A percentile compares a stretch with the other conserved stretches of the same genome.
These are phyloP conservation scores for Mortierella sp. DNA, from an alignment of 371 early-diverging fungal species.

Conservation along the genomic window DNA sequence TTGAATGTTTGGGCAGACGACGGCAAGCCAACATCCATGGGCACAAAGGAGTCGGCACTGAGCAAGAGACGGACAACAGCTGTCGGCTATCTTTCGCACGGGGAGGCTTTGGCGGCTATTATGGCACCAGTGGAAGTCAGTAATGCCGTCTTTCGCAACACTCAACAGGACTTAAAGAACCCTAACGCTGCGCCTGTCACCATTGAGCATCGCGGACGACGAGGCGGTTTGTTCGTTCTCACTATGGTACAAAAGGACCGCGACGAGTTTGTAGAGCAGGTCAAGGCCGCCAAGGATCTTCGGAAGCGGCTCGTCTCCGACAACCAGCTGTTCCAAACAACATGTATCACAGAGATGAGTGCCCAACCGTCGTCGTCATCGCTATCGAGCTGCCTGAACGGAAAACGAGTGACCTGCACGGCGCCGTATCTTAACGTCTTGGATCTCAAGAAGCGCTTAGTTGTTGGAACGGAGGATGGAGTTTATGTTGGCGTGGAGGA, in stretches of 20 bases:
- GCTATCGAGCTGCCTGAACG: conserved; percentile 62
- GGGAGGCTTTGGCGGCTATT: conserved; percentile 1
- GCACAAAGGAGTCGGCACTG: conserved; percentile 17
- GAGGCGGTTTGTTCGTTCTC: conserved; percentile 29
- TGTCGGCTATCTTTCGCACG: conserved; percentile 19
- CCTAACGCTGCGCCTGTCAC: conserved; percentile 23
- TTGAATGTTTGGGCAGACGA: conserved; percentile 75
- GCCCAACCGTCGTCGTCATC: conserved; percentile 74
- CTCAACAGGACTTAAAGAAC: conserved; percentile 22
- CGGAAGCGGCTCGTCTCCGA: conserved; percentile 67
- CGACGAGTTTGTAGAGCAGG: conserved; percentile 83
- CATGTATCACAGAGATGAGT: conserved; percentile 59
- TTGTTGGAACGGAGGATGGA: conserved; percentile 90
- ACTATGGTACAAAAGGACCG: conserved; percentile 73
- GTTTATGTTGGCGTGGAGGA: conserved; percentile 73
- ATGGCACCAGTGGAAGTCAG: not conserved
- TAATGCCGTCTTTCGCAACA: not conserved
- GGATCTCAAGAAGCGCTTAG: conserved; percentile 75
- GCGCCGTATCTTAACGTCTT: conserved; percentile 69
- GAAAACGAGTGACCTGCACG: conserved; percentile 77
- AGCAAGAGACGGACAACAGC: not conserved
- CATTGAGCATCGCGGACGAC: conserved; percentile 42
- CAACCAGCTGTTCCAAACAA: conserved; percentile 72
- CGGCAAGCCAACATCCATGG: conserved; percentile 42
- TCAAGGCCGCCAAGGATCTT: conserved; percentile 67